Evolutionary conservation across 805 yeast species (phyloP), one percentile per base, ranked within the genome.

Genomic region (Myxozyma sirexii): DNA sequence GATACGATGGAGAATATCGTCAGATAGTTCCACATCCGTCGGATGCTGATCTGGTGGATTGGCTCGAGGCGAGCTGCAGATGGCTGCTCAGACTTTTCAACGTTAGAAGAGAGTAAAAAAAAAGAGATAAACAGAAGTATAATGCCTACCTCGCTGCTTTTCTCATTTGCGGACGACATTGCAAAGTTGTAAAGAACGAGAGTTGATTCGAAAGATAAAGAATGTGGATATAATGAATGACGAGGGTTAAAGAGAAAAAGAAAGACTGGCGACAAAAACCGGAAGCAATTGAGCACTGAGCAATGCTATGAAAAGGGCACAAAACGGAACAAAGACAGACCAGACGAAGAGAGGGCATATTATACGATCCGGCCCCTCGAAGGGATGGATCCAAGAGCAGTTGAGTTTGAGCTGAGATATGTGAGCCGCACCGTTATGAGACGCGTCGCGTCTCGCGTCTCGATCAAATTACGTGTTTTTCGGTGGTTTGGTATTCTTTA

Each of bases 21-120:
- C 35, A 48, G 26, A n/a, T 48, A 48, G 24, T 29, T 48, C 53
- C 53, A 48, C n/a, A 37, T n/a, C 15, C 33, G 39, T 2, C 53
- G 53, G 6, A 48, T 19, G 23, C 23, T 37, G 43, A 48, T 48
- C 35, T 24, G 53, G 23, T 15, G 10, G 35, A 5, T 31, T 19
- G 42, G 15, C 10, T 21, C 43, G 17, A 23, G n/a, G 27, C 13
- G 43, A 23, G 13, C 24, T 33, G 5, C 10, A 23, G 51, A 13
- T 4, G 31, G 43, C 7, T 23, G 44, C 31, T 24, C 53, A 19
- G 4, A 24, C 53, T 48, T n/a, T 7, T 1, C 1, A 19, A 15
- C 15, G 26, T 41, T 21, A 23, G 27, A 10, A 15, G 7, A 26
- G 21, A 29, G 15, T 10, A 12, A 21, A 15, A 44, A 24, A 27